Percentiles rank a stretch among this genome's conserved stretches.
Evolutionary conservation across 805 yeast species (phyloP).

Genomic region (Saturnispora hagleri): DNA sequence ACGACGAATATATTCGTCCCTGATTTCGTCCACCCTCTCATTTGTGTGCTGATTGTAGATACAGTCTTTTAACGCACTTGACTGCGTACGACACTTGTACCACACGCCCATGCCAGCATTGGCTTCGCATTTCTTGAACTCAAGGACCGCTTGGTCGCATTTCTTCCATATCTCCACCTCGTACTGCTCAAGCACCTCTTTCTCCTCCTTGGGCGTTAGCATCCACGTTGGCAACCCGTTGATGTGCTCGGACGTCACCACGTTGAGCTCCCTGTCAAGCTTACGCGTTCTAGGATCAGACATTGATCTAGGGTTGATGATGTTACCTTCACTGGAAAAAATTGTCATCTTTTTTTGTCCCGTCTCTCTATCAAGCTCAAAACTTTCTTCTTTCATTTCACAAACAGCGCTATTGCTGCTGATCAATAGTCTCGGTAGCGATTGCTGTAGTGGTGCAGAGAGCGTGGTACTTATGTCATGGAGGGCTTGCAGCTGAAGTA

Average conservation of each 20-base stretch:
- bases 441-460: too few species aligned
- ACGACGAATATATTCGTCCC: slow-evolving; percentile 53
- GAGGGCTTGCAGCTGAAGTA: too few species aligned
- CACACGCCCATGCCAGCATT: slow-evolving; percentile 54
- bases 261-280: neutral
- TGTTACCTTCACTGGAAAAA: neutral
- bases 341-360: too few species aligned
- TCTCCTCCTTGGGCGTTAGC: slow-evolving; percentile 68
- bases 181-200: slow-evolving; percentile 62
- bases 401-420: too few species aligned
- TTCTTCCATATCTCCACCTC: slow-evolving; percentile 52
- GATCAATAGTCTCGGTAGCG: too few species aligned
- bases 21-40: slow-evolving; percentile 58
- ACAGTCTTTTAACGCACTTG: slow-evolving; percentile 54
- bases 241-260: neutral
- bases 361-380: too few species aligned
- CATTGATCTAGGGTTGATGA: neutral
- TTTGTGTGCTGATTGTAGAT: slow-evolving; percentile 50
- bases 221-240: slow-evolving; percentile 62
- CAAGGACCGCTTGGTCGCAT: slow-evolving; percentile 63
- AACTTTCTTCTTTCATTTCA: too few species aligned
- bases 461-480: too few species aligned
- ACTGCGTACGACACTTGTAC: slow-evolving; percentile 53
- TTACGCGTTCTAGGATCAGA: neutral
- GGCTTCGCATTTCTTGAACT: slow-evolving; percentile 59